These are phyloP conservation scores for Metschnikowia orientalis DNA, from an alignment of 805 yeast genomes.

Conservation along the genomic window DNA sequence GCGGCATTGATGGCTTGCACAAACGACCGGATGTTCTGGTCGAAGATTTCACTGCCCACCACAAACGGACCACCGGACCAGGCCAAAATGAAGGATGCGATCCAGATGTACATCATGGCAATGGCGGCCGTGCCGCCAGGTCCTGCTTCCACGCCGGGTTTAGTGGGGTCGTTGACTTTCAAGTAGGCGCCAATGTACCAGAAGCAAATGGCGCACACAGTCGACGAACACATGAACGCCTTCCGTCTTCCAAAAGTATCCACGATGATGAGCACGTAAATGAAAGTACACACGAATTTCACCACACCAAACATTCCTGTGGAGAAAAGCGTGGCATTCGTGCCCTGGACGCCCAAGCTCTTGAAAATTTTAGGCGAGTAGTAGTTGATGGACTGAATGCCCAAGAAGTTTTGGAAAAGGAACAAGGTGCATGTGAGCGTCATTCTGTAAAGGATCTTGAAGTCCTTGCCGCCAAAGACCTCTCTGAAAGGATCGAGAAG, in stretches of 20 bases:
- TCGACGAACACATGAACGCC: conserved; percentile 34
- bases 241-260: conserved; percentile 34
- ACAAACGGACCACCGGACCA: conserved; percentile 42
- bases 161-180: conserved; percentile 31
- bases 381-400: conserved; percentile 38
- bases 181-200: conserved; percentile 39
- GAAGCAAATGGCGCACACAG: conserved; percentile 32
- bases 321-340: conserved; percentile 34
- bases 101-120: conserved; percentile 40
- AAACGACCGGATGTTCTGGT: conserved; percentile 37
- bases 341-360: conserved; percentile 35
- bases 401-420: conserved; percentile 37
- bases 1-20: conserved; percentile 40
- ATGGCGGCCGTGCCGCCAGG: conserved; percentile 39
- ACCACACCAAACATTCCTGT: conserved; percentile 40
- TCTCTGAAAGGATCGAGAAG: conserved; percentile 32
- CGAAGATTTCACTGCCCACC: conserved; percentile 37
- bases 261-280: conserved; percentile 32
- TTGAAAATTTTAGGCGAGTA: conserved; percentile 35
- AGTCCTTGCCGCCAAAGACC: conserved; percentile 26
- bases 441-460: conserved; percentile 25
- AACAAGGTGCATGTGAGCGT: conserved; percentile 31
- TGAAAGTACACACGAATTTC: conserved; percentile 31
- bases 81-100: conserved; percentile 36
- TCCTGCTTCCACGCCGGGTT: conserved; percentile 29